phyloP scores from a whole-genome alignment of 73 alveolate species.

The Tetrahymena thermophila region DNA sequence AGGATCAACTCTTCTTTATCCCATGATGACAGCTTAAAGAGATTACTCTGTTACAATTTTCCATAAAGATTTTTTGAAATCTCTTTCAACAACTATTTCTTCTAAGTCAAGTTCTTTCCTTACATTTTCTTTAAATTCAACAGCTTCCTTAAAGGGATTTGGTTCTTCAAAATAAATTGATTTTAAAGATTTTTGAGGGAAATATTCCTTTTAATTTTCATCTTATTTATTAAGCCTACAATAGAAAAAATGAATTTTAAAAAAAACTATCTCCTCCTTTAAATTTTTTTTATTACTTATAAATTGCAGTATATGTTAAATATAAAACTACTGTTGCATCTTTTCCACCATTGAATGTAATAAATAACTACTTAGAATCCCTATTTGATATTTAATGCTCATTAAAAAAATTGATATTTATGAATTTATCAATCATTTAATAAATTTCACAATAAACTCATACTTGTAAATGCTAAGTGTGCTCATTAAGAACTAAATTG shows the following conservation, averaged over 20 bases:
- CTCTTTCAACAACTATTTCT: background rate
- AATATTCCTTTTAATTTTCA: background rate
- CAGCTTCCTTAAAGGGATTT: slow-evolving; percentile 23
- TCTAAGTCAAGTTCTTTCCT: background rate
- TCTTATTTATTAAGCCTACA: background rate
- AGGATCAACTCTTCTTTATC: slow-evolving; percentile 34
- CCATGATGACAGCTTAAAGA: slow-evolving; percentile 34
- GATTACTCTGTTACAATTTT: background rate
- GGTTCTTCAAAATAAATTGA: slow-evolving; percentile 20
- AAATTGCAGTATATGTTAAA: slow-evolving; percentile 16
- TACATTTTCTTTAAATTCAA: slow-evolving; percentile 2
- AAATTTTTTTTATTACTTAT: background rate
- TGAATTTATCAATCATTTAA: no score
- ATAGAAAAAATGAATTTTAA: background rate
- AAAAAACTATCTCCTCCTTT: no score
- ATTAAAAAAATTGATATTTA: no score
- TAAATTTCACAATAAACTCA: background rate
- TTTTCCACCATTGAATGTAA: slow-evolving; percentile 39
- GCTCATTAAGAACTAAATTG: background rate
- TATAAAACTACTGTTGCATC: slow-evolving; percentile 39
- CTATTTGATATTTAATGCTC: background rate
- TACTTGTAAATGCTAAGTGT: background rate
- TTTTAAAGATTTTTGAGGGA: background rate
- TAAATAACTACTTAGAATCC: background rate
- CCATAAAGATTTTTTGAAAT: background rate